These are phyloP conservation scores for Phytophthora pseudosyringae DNA, from an alignment of 352 stramenopile species.

Conservation along the genomic window DNA sequence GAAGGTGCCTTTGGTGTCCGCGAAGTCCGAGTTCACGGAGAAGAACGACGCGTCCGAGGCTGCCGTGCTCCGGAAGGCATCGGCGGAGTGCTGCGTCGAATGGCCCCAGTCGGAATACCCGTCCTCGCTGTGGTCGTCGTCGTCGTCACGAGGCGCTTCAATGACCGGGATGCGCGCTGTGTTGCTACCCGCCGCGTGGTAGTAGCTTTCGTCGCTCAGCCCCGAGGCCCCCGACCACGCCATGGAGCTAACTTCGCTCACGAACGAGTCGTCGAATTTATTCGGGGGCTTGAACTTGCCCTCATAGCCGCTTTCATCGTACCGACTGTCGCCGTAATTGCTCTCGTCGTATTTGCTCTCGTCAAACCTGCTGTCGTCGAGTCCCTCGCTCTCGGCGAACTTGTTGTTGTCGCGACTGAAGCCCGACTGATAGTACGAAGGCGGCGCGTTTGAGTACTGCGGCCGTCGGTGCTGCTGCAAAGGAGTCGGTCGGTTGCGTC, in stretches of 20 bases:
- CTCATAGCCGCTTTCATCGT: conserved; percentile 23
- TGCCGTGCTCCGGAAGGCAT: conserved; percentile 34
- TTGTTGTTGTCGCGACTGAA: conserved; percentile 21
- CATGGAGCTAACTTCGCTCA: conserved; percentile 42
- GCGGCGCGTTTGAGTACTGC: conserved; percentile 20
- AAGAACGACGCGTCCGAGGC: conserved; percentile 45
- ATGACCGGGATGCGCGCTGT: conserved; percentile 40
- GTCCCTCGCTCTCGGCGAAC: conserved; percentile 7
- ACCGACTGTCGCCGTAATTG: conserved; percentile 25
- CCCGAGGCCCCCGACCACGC: conserved; percentile 34
- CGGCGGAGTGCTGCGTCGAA: conserved; percentile 29
- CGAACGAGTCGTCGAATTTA: conserved; percentile 37
- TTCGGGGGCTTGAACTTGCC: conserved; percentile 19
- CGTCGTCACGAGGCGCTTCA: conserved; percentile 31
- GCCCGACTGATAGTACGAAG: conserved; percentile 32
- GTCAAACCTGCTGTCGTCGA: conserved; percentile 27
- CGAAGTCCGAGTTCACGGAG: conserved; percentile 47
- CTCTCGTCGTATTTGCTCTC: conserved; percentile 34
- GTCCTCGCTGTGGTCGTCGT: conserved; percentile 34
- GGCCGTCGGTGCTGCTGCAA: conserved; percentile 35
- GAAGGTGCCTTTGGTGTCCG: conserved; percentile 24
- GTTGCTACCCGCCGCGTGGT: conserved; percentile 31
- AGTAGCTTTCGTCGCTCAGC: conserved; percentile 40
- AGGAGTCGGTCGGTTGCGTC: conserved; percentile 39
- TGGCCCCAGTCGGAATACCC: conserved; percentile 36